phyloP scores from a whole-genome alignment of 768 basidiomycete species.

The Boletus tomentosulus region DNA sequence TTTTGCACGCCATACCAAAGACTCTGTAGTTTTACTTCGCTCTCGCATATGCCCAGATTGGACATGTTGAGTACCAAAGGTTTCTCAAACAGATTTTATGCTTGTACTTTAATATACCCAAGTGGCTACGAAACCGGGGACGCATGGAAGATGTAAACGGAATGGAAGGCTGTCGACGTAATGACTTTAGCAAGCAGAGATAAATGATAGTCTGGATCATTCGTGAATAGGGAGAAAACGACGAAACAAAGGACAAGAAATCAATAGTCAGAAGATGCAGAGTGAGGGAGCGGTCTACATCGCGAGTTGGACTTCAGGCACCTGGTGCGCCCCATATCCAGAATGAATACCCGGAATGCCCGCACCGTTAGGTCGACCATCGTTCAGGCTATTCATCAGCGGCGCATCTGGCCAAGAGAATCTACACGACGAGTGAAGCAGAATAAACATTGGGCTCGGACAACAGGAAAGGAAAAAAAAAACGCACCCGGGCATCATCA shows the following conservation, averaged over 20 bases:
- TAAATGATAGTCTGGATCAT: background rate
- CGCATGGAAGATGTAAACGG: background rate
- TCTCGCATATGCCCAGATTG: background rate
- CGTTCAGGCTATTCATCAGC: slow-evolving; percentile 18
- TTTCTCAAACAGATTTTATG: no score
- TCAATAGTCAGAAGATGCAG: no score
- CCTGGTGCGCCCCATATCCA: slow-evolving; percentile 18
- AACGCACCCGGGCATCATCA: slow-evolving; percentile 77
- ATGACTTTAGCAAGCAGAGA: background rate
- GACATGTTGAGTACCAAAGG: no score
- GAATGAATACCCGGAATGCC: slow-evolving; percentile 19
- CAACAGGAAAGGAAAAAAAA: background rate
- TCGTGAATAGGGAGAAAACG: background rate
- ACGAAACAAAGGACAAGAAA: background rate
- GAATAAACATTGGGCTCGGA: no score
- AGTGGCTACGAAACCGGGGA: background rate
- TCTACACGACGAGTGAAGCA: slow-evolving; percentile 4
- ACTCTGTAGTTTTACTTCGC: background rate
- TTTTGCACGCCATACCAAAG: background rate
- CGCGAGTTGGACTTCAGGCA: slow-evolving; percentile 23
- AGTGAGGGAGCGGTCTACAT: slow-evolving; percentile 6
- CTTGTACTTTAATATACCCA: background rate
- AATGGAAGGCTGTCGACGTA: background rate
- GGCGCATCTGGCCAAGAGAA: slow-evolving; percentile 33
- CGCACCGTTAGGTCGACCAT: slow-evolving; percentile 5